A percentile compares a stretch with the other conserved stretches of the same genome.
Evolutionary conservation across 2,329 filamentous ascomycete genomes (phyloP).

Genomic region (Botrytis paeoniae): DNA sequence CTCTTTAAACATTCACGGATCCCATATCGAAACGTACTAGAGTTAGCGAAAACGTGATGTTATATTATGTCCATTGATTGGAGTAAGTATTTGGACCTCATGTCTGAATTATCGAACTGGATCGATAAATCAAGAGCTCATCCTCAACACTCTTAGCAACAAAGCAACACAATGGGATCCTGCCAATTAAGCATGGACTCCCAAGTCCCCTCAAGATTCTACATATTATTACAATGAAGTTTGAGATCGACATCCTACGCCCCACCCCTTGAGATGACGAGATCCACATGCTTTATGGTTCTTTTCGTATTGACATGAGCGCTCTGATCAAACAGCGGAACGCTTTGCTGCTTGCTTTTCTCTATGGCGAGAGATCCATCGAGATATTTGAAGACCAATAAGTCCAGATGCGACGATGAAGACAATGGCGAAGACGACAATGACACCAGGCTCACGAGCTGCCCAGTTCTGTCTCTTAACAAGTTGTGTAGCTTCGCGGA

Average conservation of each 20-base stretch:
- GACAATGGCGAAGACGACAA: slow-evolving; percentile 61
- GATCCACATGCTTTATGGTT: neutral
- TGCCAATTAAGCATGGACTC: neutral
- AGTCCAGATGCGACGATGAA: slow-evolving; percentile 53
- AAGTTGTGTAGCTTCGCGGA: slow-evolving; percentile 38
- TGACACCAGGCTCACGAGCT: slow-evolving; percentile 53
- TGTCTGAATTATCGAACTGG: neutral
- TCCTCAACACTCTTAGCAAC: neutral
- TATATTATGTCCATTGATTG: neutral
- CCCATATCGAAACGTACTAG: neutral
- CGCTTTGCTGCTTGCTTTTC: neutral
- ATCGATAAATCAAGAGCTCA: neutral
- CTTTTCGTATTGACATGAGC: neutral
- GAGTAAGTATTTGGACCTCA: neutral
- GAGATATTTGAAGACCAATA: slow-evolving; percentile 48
- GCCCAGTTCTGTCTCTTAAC: slow-evolving; percentile 57
- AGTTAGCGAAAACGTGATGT: neutral
- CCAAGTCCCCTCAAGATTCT: neutral
- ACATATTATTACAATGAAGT: neutral
- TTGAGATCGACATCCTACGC: neutral
- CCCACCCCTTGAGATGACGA: neutral
- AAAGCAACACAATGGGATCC: neutral
- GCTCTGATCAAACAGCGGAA: slow-evolving; percentile 6
- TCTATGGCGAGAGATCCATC: slow-evolving; percentile 40
- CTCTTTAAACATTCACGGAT: neutral